phyloP scores from a whole-genome alignment of 768 basidiomycete species.

The Boletus rubescentipes region DNA sequence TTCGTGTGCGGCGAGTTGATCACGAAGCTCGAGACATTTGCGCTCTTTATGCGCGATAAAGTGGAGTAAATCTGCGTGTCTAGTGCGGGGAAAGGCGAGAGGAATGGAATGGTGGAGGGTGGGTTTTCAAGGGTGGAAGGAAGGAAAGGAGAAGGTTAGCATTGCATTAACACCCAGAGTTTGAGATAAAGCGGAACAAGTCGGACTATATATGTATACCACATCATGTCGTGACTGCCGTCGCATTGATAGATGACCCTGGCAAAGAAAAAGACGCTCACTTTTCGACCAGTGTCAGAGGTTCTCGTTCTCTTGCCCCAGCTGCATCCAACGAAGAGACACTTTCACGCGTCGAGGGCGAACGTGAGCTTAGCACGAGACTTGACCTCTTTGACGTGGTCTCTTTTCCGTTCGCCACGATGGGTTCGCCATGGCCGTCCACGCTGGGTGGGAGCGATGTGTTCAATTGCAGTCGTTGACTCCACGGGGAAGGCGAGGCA shows the following conservation, averaged over 20 bases:
- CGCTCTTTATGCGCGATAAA: conserved; percentile 88
- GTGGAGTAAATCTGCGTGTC: conserved; percentile 78
- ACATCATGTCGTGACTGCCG: not conserved
- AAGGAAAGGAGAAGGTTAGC: not conserved
- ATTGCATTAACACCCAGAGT: not conserved
- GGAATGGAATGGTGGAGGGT: not conserved
- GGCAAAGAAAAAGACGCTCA: conserved; percentile 35
- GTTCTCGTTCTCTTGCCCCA: conserved; percentile 31
- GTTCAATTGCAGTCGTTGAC: conserved; percentile 3
- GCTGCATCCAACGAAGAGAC: conserved; percentile 11
- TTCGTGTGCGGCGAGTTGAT: conserved; percentile 71
- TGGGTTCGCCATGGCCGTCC: conserved; percentile 1
- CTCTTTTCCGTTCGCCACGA: conserved; percentile 7
- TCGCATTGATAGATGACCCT: not conserved
- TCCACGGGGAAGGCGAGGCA: conserved; percentile 26
- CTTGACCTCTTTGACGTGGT: conserved; percentile 20
- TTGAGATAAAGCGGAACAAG: not conserved
- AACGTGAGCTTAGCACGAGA: conserved; percentile 15
- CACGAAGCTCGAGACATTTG: conserved; percentile 76
- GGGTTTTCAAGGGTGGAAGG: too few species aligned
- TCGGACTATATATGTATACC: too few species aligned
- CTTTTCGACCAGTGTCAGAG: conserved; percentile 72
- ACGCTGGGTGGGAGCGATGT: conserved; percentile 3
- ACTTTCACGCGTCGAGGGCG: conserved; percentile 21
- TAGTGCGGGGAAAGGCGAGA: conserved; percentile 24